These are phyloP conservation scores for Syncephalastrum racemosum DNA, from an alignment of 371 early-diverging fungal genomes.

Conservation along the genomic window DNA sequence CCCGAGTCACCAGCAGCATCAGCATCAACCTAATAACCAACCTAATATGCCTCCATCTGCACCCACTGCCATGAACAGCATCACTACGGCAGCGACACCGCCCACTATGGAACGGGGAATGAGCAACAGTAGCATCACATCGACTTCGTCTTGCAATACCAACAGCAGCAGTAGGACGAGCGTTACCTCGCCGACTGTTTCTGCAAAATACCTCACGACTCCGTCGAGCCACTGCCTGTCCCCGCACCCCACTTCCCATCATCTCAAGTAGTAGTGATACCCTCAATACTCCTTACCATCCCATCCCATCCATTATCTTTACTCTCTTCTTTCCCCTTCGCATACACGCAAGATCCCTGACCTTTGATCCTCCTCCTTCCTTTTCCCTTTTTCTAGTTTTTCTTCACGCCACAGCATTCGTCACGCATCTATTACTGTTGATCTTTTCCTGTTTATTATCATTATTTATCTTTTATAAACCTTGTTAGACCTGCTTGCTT, in stretches of 20 bases:
- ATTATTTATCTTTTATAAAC: background rate
- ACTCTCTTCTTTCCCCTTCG: background rate
- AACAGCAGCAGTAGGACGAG: slow-evolving; percentile 12
- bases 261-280: slow-evolving; percentile 7
- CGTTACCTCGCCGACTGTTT: slow-evolving; percentile 1
- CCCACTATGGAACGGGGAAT: slow-evolving; percentile 19
- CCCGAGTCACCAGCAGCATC: no score
- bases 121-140: slow-evolving; percentile 21
- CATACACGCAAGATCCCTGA: slow-evolving; percentile 3
- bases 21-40: no score
- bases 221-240: background rate
- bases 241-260: slow-evolving; percentile 7
- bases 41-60: no score
- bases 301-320: background rate
- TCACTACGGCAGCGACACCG: slow-evolving; percentile 7
- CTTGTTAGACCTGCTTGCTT: no score
- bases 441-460: slow-evolving; percentile 1
- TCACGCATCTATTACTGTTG: background rate
- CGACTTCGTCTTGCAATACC: slow-evolving; percentile 9
- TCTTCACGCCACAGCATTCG: background rate
- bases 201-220: background rate
- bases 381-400: background rate
- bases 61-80: background rate
- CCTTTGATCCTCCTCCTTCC: background rate
- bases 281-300: slow-evolving; percentile 4